Evolutionary conservation across 2,329 filamentous ascomycete species (phyloP).

Genomic region (Dothiorella sarmentorum): DNA sequence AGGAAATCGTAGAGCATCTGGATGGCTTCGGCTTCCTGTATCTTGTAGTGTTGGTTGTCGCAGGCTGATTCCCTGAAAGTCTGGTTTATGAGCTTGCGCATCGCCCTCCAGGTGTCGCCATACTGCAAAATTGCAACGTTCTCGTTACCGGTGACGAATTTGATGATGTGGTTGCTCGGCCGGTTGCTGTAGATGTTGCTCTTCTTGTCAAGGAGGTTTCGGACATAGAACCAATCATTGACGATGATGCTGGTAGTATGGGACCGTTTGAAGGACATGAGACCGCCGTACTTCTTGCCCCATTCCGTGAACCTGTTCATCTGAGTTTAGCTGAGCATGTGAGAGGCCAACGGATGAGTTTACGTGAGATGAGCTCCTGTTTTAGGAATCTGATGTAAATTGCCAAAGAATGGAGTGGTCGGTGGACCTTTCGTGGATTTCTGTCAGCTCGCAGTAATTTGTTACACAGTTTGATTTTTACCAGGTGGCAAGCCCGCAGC

Average conservation of each 20-base stretch:
- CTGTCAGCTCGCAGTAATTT: not conserved
- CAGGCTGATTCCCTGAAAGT: constrained; percentile 38
- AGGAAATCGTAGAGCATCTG: constrained; percentile 49
- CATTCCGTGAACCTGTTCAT: constrained; percentile 20
- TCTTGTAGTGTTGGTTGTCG: constrained; percentile 18
- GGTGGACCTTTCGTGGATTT: constrained; percentile 7
- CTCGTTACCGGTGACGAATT: constrained; percentile 44
- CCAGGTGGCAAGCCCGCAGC: not conserved
- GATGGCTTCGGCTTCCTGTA: constrained; percentile 46
- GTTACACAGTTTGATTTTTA: not conserved
- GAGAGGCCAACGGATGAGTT: not conserved
- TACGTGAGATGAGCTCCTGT: not conserved
- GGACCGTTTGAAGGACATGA: constrained; percentile 44
- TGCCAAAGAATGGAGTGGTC: constrained; percentile 17
- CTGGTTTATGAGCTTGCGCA: constrained; percentile 45
- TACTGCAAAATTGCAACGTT: constrained; percentile 47
- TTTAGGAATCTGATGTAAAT: constrained; percentile 14
- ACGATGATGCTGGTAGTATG: constrained; percentile 41
- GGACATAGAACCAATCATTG: constrained; percentile 38
- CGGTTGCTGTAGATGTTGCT: constrained; percentile 43
- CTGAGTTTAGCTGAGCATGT: not conserved
- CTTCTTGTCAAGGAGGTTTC: constrained; percentile 46
- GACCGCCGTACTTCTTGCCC: constrained; percentile 42
- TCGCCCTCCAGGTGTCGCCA: constrained; percentile 42
- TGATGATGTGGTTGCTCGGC: constrained; percentile 42